phyloP scores from a whole-genome alignment of 2,329 filamentous ascomycete genomes.

The Fusarium nematophilum region DNA sequence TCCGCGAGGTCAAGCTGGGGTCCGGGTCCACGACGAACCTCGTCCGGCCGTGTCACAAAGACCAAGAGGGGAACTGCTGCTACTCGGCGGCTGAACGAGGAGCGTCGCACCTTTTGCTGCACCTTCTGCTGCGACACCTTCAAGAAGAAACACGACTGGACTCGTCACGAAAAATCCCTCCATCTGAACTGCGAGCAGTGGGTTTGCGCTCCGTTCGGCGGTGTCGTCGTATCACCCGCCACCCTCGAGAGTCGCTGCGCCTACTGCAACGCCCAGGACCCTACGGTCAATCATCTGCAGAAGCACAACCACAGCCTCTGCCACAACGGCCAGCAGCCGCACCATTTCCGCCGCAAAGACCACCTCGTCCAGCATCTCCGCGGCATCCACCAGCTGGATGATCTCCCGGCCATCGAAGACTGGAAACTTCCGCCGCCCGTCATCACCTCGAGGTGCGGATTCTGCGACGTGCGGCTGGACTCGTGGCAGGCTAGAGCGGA shows the following conservation, averaged over 20 bases:
- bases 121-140: conserved; percentile 12
- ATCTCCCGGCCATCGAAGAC: conserved; percentile 52
- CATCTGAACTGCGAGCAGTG: conserved; percentile 5
- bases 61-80: too few relatives aligned
- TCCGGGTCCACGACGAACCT: too few relatives aligned
- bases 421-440: conserved; percentile 34
- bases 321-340: conserved; percentile 1
- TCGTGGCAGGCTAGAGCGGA: conserved; percentile 37
- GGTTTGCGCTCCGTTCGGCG: conserved; percentile 9
- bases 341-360: conserved; percentile 38
- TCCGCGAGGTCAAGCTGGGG: too few relatives aligned
- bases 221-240: too few relatives aligned
- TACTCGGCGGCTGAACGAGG: too few relatives aligned
- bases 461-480: conserved; percentile 33
- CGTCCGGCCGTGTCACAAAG: too few relatives aligned
- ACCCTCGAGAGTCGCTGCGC: too few relatives aligned
- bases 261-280: too few relatives aligned
- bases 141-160: conserved; percentile 7
- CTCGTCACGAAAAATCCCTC: conserved; percentile 4
- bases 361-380: conserved; percentile 42
- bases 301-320: too few relatives aligned
- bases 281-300: too few relatives aligned
- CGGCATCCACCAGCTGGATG: conserved; percentile 45
- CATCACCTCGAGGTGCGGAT: conserved; percentile 40
- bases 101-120: conserved; percentile 1